phyloP scores from a whole-genome alignment of 1,284 basidiomycete species.

The Volvariella volvacea region DNA sequence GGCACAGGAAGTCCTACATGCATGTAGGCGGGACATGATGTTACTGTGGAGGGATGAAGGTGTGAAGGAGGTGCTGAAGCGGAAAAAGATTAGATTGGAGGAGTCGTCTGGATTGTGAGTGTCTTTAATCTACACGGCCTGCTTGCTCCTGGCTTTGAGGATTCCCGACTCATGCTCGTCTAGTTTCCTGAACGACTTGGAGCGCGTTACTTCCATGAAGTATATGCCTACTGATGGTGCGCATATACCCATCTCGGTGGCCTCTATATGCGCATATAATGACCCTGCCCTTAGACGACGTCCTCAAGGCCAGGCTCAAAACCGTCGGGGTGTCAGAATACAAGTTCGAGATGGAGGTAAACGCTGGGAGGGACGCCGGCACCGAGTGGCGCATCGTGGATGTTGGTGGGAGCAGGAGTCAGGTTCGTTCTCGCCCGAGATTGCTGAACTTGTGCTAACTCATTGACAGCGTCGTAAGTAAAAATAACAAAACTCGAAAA shows the following conservation, averaged over 20 bases:
- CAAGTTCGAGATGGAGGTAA: conserved; percentile 71
- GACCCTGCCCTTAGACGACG: conserved; percentile 47
- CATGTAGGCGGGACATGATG: conserved; percentile 53
- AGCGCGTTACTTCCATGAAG: conserved; percentile 52
- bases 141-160: not conserved
- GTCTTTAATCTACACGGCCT: conserved; percentile 2
- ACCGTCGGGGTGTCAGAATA: conserved; percentile 75
- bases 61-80: conserved; percentile 50
- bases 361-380: conserved; percentile 58
- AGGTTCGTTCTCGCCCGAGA: conserved; percentile 36
- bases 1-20: conserved; percentile 50
- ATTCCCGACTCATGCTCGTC: conserved; percentile 6
- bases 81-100: conserved; percentile 61
- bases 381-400: conserved; percentile 78
- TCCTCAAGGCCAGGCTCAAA: conserved; percentile 65
- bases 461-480: conserved; percentile 7
- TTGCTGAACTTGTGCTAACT: conserved; percentile 7
- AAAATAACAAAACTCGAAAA: not conserved
- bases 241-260: conserved; percentile 9
- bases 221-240: conserved; percentile 67
- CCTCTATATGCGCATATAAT: not conserved
- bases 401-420: conserved; percentile 70
- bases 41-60: conserved; percentile 55
- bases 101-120: conserved; percentile 71
- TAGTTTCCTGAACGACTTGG: conserved; percentile 68